phyloP scores from a whole-genome alignment of 371 early-diverging fungal genomes.

The Mortierella sp. region DNA sequence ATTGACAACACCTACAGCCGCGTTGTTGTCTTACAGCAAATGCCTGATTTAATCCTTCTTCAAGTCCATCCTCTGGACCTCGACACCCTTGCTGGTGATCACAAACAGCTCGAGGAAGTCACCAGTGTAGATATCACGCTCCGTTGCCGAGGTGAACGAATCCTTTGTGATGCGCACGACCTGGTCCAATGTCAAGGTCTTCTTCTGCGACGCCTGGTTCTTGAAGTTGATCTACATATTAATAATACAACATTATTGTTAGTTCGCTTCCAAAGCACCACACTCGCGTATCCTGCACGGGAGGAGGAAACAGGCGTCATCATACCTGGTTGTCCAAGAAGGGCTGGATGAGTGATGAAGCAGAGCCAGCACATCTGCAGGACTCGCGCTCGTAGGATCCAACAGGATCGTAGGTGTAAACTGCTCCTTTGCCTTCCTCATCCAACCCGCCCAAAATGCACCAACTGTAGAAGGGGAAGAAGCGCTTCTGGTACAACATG shows the following conservation, averaged over 20 bases:
- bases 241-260: not conserved
- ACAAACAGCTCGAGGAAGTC: constrained; percentile 97
- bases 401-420: constrained; percentile 97
- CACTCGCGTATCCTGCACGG: not conserved
- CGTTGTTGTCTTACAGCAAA: not conserved
- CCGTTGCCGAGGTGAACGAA: constrained; percentile 98
- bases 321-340: constrained; percentile 98
- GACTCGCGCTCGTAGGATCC: constrained; percentile 93
- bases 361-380: constrained; percentile 93
- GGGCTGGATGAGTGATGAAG: constrained; percentile 96
- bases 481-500: constrained; percentile 95
- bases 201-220: constrained; percentile 68
- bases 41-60: constrained; percentile 76
- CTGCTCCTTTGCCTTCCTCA: constrained; percentile 89
- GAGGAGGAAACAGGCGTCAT: not conserved
- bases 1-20: not conserved
- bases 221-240: constrained; percentile 60
- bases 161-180: constrained; percentile 93
- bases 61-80: constrained; percentile 80
- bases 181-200: constrained; percentile 71
- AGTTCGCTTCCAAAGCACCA: not conserved
- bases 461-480: constrained; percentile 99
- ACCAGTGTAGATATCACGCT: constrained; percentile 99
- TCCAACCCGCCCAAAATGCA: constrained; percentile 96
- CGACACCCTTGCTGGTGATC: constrained; percentile 86